These are phyloP conservation scores for Gomphus bonarii DNA, from an alignment of 1,284 basidiomycete species.

Conservation along the genomic window DNA sequence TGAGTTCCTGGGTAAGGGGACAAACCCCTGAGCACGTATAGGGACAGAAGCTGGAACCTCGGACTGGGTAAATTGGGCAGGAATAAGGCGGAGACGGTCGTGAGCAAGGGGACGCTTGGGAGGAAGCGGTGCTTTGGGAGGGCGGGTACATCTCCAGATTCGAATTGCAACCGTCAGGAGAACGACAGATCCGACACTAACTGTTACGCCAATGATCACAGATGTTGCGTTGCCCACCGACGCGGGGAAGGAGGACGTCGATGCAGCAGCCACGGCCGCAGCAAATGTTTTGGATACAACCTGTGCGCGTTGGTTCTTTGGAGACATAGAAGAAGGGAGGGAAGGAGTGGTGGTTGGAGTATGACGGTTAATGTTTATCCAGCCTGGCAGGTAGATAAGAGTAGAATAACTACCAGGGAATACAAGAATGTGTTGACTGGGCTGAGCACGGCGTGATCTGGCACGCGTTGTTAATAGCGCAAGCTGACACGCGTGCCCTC, in stretches of 20 bases:
- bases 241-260: background rate
- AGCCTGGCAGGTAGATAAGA: background rate
- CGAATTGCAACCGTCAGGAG: background rate
- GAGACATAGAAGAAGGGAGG: background rate
- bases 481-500: background rate
- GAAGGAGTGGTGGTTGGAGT: background rate
- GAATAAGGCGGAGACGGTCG: constrained; percentile 3
- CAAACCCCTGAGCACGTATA: background rate
- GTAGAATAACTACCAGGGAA: background rate
- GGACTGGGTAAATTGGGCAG: background rate
- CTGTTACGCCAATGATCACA: constrained; percentile 4
- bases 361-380: background rate
- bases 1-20: background rate
- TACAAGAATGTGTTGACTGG: background rate
- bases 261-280: background rate
- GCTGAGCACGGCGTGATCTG: background rate
- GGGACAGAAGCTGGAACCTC: background rate
- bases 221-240: background rate
- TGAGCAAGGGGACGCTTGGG: constrained; percentile 3
- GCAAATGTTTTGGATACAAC: background rate
- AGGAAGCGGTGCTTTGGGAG: constrained; percentile 1
- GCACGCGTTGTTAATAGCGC: background rate
- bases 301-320: background rate
- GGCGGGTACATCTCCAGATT: constrained; percentile 1
- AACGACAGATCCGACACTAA: background rate